phyloP scores from a whole-genome alignment of 208 protist species.

The Leishmania tropica region DNA sequence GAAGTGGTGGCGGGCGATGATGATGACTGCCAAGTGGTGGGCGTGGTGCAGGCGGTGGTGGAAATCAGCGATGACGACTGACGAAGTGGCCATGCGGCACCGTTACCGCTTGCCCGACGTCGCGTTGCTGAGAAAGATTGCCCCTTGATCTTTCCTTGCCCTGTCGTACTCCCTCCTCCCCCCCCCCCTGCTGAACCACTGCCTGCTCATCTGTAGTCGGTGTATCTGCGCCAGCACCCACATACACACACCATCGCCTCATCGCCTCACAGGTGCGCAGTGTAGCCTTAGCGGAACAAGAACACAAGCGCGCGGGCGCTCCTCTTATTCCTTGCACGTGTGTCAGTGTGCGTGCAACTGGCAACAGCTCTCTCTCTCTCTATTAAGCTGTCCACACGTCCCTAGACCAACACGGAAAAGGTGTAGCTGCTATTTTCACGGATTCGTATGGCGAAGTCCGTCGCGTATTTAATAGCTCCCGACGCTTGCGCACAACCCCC shows the following conservation, averaged over 20 bases:
- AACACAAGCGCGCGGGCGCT: not conserved
- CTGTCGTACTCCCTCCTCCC: not conserved
- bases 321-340: not conserved
- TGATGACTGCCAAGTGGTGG: slow-evolving; percentile 37
- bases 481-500: not conserved
- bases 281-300: not conserved
- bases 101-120: not conserved
- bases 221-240: not conserved
- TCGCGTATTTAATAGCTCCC: not conserved
- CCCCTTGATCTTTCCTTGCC: no score
- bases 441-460: no score
- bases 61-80: slow-evolving; percentile 65
- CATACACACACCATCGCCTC: not conserved
- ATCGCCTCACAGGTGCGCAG: not conserved
- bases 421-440: not conserved
- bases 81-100: not conserved
- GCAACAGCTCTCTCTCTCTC: not conserved
- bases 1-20: slow-evolving; percentile 16
- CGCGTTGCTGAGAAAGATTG: no score
- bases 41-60: slow-evolving; percentile 32
- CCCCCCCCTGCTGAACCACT: not conserved
- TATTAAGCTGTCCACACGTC: not conserved
- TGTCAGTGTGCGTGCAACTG: not conserved
- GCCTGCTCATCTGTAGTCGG: no score
- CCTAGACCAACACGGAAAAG: not conserved